Evolutionary conservation across 2,329 filamentous ascomycete genomes (phyloP).

Genomic region (Cadophora sp.): DNA sequence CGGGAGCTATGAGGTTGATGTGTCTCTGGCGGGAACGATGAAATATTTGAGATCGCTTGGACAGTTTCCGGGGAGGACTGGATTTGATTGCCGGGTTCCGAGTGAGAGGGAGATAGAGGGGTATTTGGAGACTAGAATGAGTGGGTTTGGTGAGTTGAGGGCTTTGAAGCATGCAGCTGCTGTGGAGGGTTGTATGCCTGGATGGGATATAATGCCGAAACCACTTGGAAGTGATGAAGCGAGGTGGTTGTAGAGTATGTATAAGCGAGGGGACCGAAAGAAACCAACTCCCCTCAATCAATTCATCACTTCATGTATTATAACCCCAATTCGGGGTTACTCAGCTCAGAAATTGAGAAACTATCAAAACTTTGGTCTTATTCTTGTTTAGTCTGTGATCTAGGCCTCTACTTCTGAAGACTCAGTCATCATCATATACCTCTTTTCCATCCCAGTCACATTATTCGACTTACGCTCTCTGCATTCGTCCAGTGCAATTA

Average conservation of each 20-base stretch:
- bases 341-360: no score
- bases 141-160: constrained; percentile 11
- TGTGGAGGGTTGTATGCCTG: background rate
- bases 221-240: background rate
- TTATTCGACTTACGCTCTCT: no score
- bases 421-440: no score
- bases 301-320: no score
- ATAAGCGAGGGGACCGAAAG: no score
- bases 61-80: constrained; percentile 7
- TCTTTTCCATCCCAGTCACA: no score
- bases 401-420: no score
- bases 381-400: no score
- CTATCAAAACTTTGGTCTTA: no score
- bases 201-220: background rate
- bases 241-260: background rate
- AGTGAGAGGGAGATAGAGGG: background rate
- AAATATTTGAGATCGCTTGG: constrained; percentile 6
- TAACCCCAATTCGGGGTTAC: no score
- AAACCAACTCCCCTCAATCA: background rate
- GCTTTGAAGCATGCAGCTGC: background rate
- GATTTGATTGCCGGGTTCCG: background rate
- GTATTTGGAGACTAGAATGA: background rate
- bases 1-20: constrained; percentile 4
- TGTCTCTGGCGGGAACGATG: constrained; percentile 1
- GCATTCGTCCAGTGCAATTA: no score